Conservation (phyloP, 495 filamentous ascomycete genomes). For the Penicillium steckii region DNA sequence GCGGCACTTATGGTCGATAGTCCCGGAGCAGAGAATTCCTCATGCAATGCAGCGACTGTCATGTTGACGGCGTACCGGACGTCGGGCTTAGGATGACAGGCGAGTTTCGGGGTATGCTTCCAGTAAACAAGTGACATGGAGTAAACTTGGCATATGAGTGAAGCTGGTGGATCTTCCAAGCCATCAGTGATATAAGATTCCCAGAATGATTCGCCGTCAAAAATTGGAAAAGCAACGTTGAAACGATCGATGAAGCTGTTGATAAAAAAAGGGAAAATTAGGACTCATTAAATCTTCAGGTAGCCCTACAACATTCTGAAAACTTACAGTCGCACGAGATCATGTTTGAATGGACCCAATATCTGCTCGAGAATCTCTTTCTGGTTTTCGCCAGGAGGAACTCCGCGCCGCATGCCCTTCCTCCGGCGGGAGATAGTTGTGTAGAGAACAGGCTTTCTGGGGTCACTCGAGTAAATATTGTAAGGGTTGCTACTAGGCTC, state of each 20-base stretch:
- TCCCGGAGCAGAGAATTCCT: slow-evolving; percentile 50
- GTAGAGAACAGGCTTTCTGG: slow-evolving; percentile 47
- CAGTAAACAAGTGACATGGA: slow-evolving; percentile 53
- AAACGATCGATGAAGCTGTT: slow-evolving; percentile 49
- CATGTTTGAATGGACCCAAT: slow-evolving; percentile 49
- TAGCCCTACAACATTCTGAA: not conserved
- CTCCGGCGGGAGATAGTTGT: slow-evolving; percentile 46
- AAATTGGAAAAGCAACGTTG: slow-evolving; percentile 53
- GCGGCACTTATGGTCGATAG: slow-evolving; percentile 50
- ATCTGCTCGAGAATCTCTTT: slow-evolving; percentile 56
- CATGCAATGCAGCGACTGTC: slow-evolving; percentile 50
- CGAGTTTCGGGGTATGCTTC: slow-evolving; percentile 45
- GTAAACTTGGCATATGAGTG: slow-evolving; percentile 53
- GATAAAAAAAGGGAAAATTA: slow-evolving; percentile 4
- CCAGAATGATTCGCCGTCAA: slow-evolving; percentile 51
- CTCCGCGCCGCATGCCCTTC: slow-evolving; percentile 45
- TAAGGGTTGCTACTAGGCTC: slow-evolving; percentile 45
- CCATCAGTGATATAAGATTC: slow-evolving; percentile 42
- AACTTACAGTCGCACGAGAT: slow-evolving; percentile 50
- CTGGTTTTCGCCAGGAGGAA: slow-evolving; percentile 51
- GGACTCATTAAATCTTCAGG: not conserved
- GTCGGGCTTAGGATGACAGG: slow-evolving; percentile 48
- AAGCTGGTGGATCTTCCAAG: slow-evolving; percentile 45
- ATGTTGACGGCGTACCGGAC: slow-evolving; percentile 51
- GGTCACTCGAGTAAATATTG: slow-evolving; percentile 50